These are phyloP conservation scores for Sapria himalayana DNA, from an alignment of 345 rosid species.

Conservation along the genomic window DNA sequence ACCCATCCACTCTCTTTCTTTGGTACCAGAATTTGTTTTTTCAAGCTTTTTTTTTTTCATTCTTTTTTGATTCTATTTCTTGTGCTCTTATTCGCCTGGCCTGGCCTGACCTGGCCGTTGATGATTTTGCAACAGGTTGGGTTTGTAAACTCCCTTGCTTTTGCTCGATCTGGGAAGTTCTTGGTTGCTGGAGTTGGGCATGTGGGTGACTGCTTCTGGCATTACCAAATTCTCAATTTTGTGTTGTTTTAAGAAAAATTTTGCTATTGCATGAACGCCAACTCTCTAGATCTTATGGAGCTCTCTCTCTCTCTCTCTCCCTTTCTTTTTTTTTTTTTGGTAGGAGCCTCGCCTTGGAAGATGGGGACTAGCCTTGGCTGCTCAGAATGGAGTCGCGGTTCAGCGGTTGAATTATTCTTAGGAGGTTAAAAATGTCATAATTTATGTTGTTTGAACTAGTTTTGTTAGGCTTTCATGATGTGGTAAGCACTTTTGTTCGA, in stretches of 20 bases:
- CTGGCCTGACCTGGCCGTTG: no score
- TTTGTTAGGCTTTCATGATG: no score
- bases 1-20: conserved; percentile 41
- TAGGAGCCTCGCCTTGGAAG: conserved; percentile 95
- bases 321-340: conserved; percentile 4
- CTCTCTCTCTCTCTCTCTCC: neutral
- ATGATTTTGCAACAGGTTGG: conserved; percentile 82
- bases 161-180: conserved; percentile 77
- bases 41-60: neutral
- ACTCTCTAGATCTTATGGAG: neutral
- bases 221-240: neutral
- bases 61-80: neutral
- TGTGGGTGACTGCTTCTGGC: conserved; percentile 15
- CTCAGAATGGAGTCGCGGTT: conserved; percentile 60
- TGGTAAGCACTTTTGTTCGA: no score
- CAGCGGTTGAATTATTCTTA: conserved; percentile 41
- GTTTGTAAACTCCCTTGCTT: conserved; percentile 76
- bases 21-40: conserved; percentile 22
- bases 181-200: conserved; percentile 80
- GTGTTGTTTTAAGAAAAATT: neutral
- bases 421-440: no score
- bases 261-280: neutral
- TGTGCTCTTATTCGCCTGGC: neutral
- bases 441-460: no score
- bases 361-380: conserved; percentile 47